Conservation (phyloP, 768 basidiomycete species). For the Lactarius trivialis region DNA sequence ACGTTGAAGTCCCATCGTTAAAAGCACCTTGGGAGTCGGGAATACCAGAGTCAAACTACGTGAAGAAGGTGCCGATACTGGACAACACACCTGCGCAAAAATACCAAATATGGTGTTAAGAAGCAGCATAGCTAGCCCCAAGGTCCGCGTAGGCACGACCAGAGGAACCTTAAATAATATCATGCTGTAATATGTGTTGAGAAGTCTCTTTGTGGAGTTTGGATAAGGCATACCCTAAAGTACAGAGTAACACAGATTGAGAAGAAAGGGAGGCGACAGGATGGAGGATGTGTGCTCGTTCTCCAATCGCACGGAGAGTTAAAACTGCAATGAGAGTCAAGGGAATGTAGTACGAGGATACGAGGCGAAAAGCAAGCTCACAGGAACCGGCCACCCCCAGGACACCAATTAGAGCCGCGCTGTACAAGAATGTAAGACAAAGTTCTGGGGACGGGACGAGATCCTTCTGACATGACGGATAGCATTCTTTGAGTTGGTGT, state of each 20-base stretch:
- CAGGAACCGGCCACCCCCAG: constrained; percentile 61
- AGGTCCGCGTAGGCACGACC: constrained; percentile 39
- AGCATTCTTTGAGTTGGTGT: constrained; percentile 39
- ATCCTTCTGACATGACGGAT: constrained; percentile 49
- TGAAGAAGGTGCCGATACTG: background rate
- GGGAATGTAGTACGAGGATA: background rate
- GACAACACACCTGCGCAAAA: constrained; percentile 33
- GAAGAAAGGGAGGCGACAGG: constrained; percentile 59
- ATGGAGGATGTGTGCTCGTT: constrained; percentile 69
- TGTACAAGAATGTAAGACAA: constrained; percentile 25
- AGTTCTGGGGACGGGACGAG: background rate
- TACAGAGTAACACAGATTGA: constrained; percentile 42
- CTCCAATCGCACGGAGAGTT: constrained; percentile 62
- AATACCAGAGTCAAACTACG: background rate
- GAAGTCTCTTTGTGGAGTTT: background rate
- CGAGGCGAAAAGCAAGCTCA: constrained; percentile 32
- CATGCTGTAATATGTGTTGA: constrained; percentile 34
- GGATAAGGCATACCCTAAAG: constrained; percentile 27
- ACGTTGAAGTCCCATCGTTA: constrained; percentile 56
- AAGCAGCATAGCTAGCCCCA: constrained; percentile 41
- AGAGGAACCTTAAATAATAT: constrained; percentile 34
- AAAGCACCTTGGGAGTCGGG: constrained; percentile 35
- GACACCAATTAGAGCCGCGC: constrained; percentile 61
- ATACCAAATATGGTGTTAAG: constrained; percentile 48
- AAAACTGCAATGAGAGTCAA: constrained; percentile 33